Conservation (phyloP, 768 basidiomycete genomes). For the Hydnum rufescens region DNA sequence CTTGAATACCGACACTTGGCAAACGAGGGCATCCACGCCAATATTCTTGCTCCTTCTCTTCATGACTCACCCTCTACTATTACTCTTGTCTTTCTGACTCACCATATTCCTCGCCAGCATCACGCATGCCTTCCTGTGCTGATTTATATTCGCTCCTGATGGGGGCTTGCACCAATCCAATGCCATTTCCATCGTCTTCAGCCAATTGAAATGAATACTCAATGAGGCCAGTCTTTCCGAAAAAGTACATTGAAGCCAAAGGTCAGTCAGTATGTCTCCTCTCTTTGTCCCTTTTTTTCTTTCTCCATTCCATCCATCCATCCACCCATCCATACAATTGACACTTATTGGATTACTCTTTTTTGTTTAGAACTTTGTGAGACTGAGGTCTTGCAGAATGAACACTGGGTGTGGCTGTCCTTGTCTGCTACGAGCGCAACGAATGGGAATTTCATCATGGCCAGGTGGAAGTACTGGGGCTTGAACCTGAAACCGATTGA, state of each 20-base stretch:
- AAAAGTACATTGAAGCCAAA: slow-evolving; percentile 39
- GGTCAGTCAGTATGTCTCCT: neutral
- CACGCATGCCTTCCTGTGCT: slow-evolving; percentile 20
- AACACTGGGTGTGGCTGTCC: no score
- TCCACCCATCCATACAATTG: no score
- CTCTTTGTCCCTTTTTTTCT: neutral
- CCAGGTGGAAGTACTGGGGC: slow-evolving; percentile 20
- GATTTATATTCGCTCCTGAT: neutral
- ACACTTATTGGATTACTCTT: neutral
- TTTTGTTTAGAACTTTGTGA: slow-evolving; percentile 19
- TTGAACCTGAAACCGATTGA: slow-evolving; percentile 24
- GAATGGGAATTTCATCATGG: slow-evolving; percentile 9
- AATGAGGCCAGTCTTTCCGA: slow-evolving; percentile 52
- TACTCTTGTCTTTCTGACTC: slow-evolving; percentile 21
- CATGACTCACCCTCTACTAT: slow-evolving; percentile 20
- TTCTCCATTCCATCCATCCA: no score
- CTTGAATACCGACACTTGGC: no score
- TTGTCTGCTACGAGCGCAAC: neutral
- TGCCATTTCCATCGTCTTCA: slow-evolving; percentile 14
- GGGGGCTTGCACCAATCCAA: no score
- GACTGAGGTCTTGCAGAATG: no score
- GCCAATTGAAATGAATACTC: slow-evolving; percentile 19
- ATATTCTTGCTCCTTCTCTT: no score
- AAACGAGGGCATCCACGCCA: no score
- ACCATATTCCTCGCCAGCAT: slow-evolving; percentile 36